A percentile compares a stretch with the other conserved stretches of the same genome.
phyloP scores from a whole-genome alignment of 1,139 yeast species.

The Suhomyces anneliseae region DNA sequence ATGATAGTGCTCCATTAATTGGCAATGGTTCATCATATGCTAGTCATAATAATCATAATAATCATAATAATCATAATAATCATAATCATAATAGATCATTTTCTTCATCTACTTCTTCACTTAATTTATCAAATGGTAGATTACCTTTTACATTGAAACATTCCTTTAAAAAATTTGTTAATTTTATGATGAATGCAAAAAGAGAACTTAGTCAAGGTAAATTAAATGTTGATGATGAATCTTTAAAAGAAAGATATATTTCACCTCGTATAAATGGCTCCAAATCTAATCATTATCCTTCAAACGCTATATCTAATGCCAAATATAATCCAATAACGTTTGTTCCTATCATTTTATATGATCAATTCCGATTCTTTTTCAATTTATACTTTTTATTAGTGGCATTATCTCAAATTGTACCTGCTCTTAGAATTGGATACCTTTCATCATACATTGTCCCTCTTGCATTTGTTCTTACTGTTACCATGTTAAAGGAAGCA shows the following conservation, averaged over 20 bases:
- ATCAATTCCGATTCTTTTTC: slow-evolving; percentile 96
- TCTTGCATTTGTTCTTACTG: slow-evolving; percentile 83
- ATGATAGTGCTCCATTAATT: slow-evolving; percentile 34
- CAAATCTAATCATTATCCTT: slow-evolving; percentile 44
- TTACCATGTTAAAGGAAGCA: slow-evolving; percentile 95
- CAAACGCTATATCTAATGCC: slow-evolving; percentile 90
- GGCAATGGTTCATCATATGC: slow-evolving; percentile 15
- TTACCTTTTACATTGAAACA: slow-evolving; percentile 17
- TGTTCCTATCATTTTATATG: slow-evolving; percentile 84
- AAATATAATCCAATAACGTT: slow-evolving; percentile 89
- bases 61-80: too few species aligned
- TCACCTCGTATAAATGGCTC: slow-evolving; percentile 36
- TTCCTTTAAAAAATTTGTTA: slow-evolving; percentile 17
- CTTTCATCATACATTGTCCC: slow-evolving; percentile 93
- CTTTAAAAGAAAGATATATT: slow-evolving; percentile 30
- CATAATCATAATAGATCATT: slow-evolving; percentile 17
- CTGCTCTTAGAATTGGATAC: slow-evolving; percentile 89
- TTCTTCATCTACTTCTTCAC: slow-evolving; percentile 23
- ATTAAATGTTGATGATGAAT: slow-evolving; percentile 10
- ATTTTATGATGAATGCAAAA: slow-evolving; percentile 28
- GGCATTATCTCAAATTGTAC: slow-evolving; percentile 92
- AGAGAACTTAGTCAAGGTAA: slow-evolving; percentile 30
- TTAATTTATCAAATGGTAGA: slow-evolving; percentile 15
- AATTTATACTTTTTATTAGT: slow-evolving; percentile 88
- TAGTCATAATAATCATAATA: slow-evolving; percentile 2